Evolutionary conservation across 768 basidiomycete genomes (phyloP).

Genomic region (Hygrocybe coccinea): DNA sequence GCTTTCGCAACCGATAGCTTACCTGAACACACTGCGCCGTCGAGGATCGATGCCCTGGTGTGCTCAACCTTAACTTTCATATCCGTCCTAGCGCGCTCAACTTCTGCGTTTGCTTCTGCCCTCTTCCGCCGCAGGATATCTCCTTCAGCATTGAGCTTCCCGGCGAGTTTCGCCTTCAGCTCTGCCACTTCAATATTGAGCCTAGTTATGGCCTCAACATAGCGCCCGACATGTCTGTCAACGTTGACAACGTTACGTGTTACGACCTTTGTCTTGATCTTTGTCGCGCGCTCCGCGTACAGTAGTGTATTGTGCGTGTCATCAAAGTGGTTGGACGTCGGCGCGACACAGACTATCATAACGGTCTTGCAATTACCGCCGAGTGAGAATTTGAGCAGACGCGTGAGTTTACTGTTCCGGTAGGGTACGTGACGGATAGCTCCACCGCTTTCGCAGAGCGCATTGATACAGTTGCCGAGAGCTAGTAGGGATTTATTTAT

Average conservation of each 20-base stretch:
- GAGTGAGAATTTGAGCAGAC: slow-evolving; percentile 93
- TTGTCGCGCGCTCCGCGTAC: slow-evolving; percentile 96
- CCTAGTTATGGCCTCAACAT: slow-evolving; percentile 89
- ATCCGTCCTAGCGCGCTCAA: slow-evolving; percentile 69
- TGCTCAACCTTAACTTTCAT: slow-evolving; percentile 68
- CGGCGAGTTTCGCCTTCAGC: slow-evolving; percentile 80
- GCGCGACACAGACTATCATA: slow-evolving; percentile 98
- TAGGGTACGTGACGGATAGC: slow-evolving; percentile 90
- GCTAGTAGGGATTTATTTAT: slow-evolving; percentile 99
- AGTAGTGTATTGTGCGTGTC: slow-evolving; percentile 98
- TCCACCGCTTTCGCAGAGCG: slow-evolving; percentile 90
- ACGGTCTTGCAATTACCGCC: slow-evolving; percentile 99
- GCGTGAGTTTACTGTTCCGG: slow-evolving; percentile 96
- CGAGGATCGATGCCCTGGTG: slow-evolving; percentile 62
- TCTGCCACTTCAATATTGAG: slow-evolving; percentile 80
- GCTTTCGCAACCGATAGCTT: slow-evolving; percentile 65
- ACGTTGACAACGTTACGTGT: slow-evolving; percentile 94
- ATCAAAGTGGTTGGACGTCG: slow-evolving; percentile 92
- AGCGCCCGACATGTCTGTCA: slow-evolving; percentile 90
- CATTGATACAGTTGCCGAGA: slow-evolving; percentile 97
- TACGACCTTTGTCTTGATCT: slow-evolving; percentile 96
- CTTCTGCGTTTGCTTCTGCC: slow-evolving; percentile 65
- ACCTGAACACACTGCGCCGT: slow-evolving; percentile 71
- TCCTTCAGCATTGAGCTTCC: slow-evolving; percentile 57
- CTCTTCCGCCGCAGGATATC: slow-evolving; percentile 63